phyloP scores from a whole-genome alignment of 1,284 basidiomycete genomes.

The Ustilago vetiveriae region DNA sequence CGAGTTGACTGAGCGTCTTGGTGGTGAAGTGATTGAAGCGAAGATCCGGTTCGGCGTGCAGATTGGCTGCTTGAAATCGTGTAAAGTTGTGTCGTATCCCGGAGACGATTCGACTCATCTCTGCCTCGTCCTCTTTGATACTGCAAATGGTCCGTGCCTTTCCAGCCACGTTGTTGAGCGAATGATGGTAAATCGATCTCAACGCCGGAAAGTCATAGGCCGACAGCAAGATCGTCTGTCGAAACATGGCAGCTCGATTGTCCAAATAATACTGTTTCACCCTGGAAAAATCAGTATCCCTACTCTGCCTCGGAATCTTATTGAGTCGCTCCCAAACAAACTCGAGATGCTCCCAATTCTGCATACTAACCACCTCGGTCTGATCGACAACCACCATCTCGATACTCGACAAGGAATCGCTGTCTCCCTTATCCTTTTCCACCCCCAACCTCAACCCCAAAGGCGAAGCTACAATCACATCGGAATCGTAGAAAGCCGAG shows the following conservation, averaged over 20 bases:
- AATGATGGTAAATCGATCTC: constrained; percentile 78
- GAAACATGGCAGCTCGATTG: constrained; percentile 78
- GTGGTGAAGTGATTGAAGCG: constrained; percentile 86
- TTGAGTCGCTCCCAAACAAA: constrained; percentile 87
- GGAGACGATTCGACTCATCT: constrained; percentile 34
- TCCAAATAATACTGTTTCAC: constrained; percentile 98
- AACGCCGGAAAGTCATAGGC: constrained; percentile 89
- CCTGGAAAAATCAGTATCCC: constrained; percentile 92
- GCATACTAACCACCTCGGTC: constrained; percentile 92
- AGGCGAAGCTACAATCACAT: constrained; percentile 92
- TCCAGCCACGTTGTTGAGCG: constrained; percentile 83
- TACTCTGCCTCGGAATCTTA: constrained; percentile 87
- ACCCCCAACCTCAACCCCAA: constrained; percentile 89
- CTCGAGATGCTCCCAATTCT: constrained; percentile 98
- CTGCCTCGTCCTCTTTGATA: constrained; percentile 12
- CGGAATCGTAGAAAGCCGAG: constrained; percentile 87
- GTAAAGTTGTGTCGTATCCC: constrained; percentile 74
- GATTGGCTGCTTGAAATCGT: constrained; percentile 77
- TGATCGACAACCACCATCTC: constrained; percentile 94
- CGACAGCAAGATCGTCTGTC: constrained; percentile 89
- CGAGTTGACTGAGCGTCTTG: constrained; percentile 80
- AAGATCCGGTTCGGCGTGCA: constrained; percentile 83
- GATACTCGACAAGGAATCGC: constrained; percentile 91
- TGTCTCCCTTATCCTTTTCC: constrained; percentile 82
- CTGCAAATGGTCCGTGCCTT: constrained; percentile 70